Percentiles rank a stretch among this genome's conserved stretches.
Evolutionary conservation across 306 rosid species (phyloP).

Genomic region (Inga oerstediana): DNA sequence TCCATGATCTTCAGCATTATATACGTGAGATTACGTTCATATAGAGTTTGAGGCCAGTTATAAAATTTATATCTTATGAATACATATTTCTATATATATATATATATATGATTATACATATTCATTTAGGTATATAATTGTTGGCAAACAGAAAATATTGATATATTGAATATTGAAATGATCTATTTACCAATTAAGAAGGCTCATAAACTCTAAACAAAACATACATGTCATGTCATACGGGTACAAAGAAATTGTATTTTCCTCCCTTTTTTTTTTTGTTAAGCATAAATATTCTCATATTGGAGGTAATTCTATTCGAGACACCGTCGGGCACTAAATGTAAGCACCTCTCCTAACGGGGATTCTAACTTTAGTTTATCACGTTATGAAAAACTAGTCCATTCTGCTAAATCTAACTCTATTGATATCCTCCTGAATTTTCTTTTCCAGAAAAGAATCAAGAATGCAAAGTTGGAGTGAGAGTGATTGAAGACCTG

Average conservation of each 20-base stretch:
- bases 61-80: too few species aligned
- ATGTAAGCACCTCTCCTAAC: rapidly evolving
- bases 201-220: not conserved
- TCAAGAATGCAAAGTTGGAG: not conserved
- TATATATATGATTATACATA: not conserved
- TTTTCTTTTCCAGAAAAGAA: not conserved
- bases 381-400: rapidly evolving
- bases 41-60: too few species aligned
- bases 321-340: too few species aligned
- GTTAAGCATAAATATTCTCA: too few species aligned
- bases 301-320: too few species aligned
- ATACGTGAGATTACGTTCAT: too few species aligned
- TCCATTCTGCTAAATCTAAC: rapidly evolving
- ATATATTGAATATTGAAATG: not conserved
- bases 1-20: not conserved
- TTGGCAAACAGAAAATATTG: not conserved
- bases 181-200: too few species aligned
- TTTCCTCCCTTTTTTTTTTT: too few species aligned
- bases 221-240: too few species aligned
- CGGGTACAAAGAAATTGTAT: not conserved
- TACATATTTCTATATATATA: too few species aligned
- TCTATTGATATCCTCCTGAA: not conserved
- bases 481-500: not conserved
- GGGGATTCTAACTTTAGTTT: rapidly evolving
- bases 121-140: too few species aligned